These are phyloP conservation scores for Serendipita sp. DNA, from an alignment of 768 basidiomycete species.

Conservation along the genomic window DNA sequence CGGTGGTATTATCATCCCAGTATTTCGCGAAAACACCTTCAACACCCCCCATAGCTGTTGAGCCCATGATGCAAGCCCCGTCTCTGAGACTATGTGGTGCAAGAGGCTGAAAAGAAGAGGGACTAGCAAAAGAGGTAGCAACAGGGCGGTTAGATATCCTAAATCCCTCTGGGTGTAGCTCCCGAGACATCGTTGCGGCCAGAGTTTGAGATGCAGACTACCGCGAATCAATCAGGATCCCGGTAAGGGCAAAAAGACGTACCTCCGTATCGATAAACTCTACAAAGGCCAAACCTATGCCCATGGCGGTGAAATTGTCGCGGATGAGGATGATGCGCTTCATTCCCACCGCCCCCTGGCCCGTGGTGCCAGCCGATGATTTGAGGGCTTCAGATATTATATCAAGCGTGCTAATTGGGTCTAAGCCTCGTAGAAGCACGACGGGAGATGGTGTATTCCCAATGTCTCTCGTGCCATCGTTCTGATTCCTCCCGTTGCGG, in stretches of 20 bases:
- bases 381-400: constrained; percentile 76
- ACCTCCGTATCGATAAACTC: constrained; percentile 81
- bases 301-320: constrained; percentile 72
- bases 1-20: constrained; percentile 79
- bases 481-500: constrained; percentile 37
- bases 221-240: neutral
- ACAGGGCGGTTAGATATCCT: constrained; percentile 78
- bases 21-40: constrained; percentile 69
- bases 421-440: constrained; percentile 79
- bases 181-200: constrained; percentile 72
- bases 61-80: constrained; percentile 57
- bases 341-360: constrained; percentile 75
- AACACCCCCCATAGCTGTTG: constrained; percentile 49
- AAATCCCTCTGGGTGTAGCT: constrained; percentile 84
- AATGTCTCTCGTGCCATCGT: constrained; percentile 94
- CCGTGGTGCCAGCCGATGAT: constrained; percentile 58
- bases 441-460: constrained; percentile 71
- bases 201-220: constrained; percentile 74
- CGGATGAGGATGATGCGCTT: constrained; percentile 76
- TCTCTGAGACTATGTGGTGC: constrained; percentile 59
- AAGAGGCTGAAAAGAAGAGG: constrained; percentile 74
- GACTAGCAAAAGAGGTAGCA: constrained; percentile 84
- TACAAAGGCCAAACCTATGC: constrained; percentile 89
- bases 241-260: constrained; percentile 13
- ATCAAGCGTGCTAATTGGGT: constrained; percentile 72